These are phyloP conservation scores for Wickerhamiella hasegawae DNA, from an alignment of 805 yeast species.

Conservation along the genomic window DNA sequence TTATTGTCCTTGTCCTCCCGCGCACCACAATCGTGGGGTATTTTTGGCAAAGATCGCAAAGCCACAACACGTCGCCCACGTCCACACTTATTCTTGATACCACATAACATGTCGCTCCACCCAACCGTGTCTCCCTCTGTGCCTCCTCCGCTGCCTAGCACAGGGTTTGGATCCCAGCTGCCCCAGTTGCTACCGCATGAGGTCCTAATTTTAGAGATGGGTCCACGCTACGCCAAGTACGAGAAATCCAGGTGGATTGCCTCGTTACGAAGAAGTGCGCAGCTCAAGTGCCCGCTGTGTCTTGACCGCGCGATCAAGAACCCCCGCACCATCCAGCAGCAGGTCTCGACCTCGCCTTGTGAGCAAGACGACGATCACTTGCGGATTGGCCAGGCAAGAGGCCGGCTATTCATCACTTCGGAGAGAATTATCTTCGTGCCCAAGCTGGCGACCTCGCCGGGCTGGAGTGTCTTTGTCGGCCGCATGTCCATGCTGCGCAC, in stretches of 20 bases:
- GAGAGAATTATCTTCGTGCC: slow-evolving; percentile 16
- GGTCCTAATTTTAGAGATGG: slow-evolving; percentile 2
- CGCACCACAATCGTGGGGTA: no score
- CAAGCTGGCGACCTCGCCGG: slow-evolving; percentile 3
- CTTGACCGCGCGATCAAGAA: neutral
- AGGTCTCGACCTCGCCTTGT: neutral
- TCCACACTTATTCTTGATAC: no score
- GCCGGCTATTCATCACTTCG: slow-evolving; percentile 14
- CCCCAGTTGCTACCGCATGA: slow-evolving; percentile 4
- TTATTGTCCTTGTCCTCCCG: no score
- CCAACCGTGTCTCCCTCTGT: no score
- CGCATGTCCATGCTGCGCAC: slow-evolving; percentile 10
- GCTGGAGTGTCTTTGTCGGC: slow-evolving; percentile 11
- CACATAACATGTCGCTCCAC: no score
- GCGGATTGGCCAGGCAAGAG: slow-evolving; percentile 7
- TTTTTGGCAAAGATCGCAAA: no score
- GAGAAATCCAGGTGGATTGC: slow-evolving; percentile 1
- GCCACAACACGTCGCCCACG: no score
- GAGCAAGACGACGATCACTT: slow-evolving; percentile 4
- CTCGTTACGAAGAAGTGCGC: neutral
- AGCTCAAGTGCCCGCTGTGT: slow-evolving; percentile 2
- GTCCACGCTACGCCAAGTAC: slow-evolving; percentile 1
- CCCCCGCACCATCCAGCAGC: neutral
- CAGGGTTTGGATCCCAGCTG: neutral
- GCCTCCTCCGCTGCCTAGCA: slow-evolving; percentile 26